Evolutionary conservation across 2,329 filamentous ascomycete species (phyloP), one percentile per base, ranked within the genome.

Genomic region (Trichoderma koningiopsis): DNA sequence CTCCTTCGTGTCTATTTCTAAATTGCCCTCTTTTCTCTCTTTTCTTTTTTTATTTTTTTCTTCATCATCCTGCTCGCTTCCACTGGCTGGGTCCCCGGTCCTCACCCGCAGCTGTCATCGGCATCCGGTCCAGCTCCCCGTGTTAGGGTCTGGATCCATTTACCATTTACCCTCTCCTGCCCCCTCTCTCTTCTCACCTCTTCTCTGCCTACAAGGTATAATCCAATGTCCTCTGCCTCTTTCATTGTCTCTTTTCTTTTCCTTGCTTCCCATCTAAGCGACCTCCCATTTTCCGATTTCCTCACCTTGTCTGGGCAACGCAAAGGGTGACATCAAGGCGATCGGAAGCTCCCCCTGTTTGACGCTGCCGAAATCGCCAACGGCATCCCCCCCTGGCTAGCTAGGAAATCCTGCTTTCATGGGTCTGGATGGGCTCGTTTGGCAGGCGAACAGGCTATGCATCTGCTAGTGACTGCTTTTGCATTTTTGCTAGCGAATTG

Each of bases 401-500:
- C 8, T 10, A 52, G 63, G 4, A 66, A 58, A 66, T 59, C 37
- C 63, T 59, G 27, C 14, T 29, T 16, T 33, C 33, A 29, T 22
- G 40, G 53, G 1, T 37, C 63, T 40, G 52, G 53, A 29, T 35
- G 57, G 27, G 16, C 37, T 66, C 63, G 63, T 55, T 66, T 59
- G 37, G 40, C 24, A 43, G 53, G 37, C 55, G 63, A 22, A 22
- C 47, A 40, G 24, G 43, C 40, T n/a, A 52, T 27, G 43, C 14
- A 37, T 49, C n/a, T 58, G 53, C 37, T n/a, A 27, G 63, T 29
- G 37, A 56, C 40, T 57, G 11, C 29, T n/a, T 29, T 8, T 40
- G 19, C 29, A 24, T 37, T 24, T n/a, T 14, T 27, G 49, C 53
- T 13, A 57, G n/a, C 37, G 27, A 55, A 27, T 33, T 16, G 55